Base-by-base conservation (phyloP, 768 basidiomycete species). In the Lactarius indigo region DNA sequence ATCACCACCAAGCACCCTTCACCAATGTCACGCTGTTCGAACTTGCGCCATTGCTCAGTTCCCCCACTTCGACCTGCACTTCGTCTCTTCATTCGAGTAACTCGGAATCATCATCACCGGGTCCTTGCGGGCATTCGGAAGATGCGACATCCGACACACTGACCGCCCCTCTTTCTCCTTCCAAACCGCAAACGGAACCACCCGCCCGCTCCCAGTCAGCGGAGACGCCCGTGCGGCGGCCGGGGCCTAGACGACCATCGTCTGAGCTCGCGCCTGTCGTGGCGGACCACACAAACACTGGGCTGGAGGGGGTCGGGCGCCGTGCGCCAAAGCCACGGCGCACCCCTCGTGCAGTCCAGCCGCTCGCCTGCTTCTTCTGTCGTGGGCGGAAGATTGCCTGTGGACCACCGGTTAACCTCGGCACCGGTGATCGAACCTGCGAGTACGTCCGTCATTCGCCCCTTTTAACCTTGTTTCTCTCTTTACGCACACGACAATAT, bases 381-480 rank as follows among this genome's bases (percentile, higher is more conserved):
- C 68, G 68, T 13, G 58, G 68, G n/a, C 64, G 68, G 18, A 68
- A 68, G 37, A 68, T 68, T 5, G 64, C 64, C 1, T 68, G 68
- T 30, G 68, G 64, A 2, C 67, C 67, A 7, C 58, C 64, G 5
- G 59, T 65, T 2, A 41, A 42, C 17, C 33, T 35, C 41, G 26
- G 30, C 20, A 39, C 42, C 15, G 66, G 66, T 15, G 63, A 64
- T 55, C 62, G 58, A 47, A 59, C 66, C 5, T 68, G 66, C 66
- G 66, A 68, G 66, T 68, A 59, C 41, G 66, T 39, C 64, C 50
- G 23, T 31, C 30, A 23, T 26, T 47, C 47, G 30, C n/a, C 17
- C 55, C 55, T 52, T 52, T 52, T 26, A 52, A 52, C 50, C 26
- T 6, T 52, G 26, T 52, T 52, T 26, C 13, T 26, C 23, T 23